Conservation (phyloP, 805 yeast genomes). For the Wickerhamomyces hampshirensis region DNA sequence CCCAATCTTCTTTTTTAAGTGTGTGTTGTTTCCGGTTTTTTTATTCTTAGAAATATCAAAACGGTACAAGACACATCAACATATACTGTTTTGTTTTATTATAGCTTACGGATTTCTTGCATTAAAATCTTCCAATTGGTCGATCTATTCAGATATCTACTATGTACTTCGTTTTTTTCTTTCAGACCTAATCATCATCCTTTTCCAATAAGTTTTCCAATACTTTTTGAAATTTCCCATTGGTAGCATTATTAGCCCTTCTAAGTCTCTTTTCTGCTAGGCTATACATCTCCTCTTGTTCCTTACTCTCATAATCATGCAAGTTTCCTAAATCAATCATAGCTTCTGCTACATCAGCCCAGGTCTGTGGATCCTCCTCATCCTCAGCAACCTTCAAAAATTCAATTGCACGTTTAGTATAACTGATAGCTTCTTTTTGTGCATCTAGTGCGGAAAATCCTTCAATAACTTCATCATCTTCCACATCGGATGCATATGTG, state of each 20-base stretch:
- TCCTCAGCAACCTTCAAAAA: slow-evolving; percentile 57
- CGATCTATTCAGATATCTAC: too few relatives aligned
- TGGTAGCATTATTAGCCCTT: slow-evolving; percentile 75
- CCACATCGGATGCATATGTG: slow-evolving; percentile 51
- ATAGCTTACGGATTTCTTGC: too few relatives aligned
- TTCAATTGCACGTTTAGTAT: slow-evolving; percentile 49
- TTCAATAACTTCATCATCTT: slow-evolving; percentile 24
- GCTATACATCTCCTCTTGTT: slow-evolving; percentile 61
- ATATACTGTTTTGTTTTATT: not conserved
- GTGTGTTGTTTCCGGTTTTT: not conserved
- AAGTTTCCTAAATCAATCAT: slow-evolving; percentile 75
- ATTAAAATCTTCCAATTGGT: too few relatives aligned
- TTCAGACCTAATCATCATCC: too few relatives aligned
- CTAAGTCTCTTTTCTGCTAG: slow-evolving; percentile 65
- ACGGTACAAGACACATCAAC: too few relatives aligned
- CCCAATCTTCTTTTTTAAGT: too few relatives aligned
- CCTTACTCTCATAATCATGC: slow-evolving; percentile 55
- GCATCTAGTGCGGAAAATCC: slow-evolving; percentile 35
- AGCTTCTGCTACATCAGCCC: slow-evolving; percentile 87
- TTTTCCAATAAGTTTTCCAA: slow-evolving; percentile 44
- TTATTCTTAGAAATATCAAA: too few relatives aligned
- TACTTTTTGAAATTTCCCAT: slow-evolving; percentile 66
- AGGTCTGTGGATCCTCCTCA: slow-evolving; percentile 70
- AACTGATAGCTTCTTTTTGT: slow-evolving; percentile 42
- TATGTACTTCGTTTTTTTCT: too few relatives aligned